Base-by-base conservation (phyloP, 2,329 filamentous ascomycete species). In the Neoarthrinium moseri region DNA sequence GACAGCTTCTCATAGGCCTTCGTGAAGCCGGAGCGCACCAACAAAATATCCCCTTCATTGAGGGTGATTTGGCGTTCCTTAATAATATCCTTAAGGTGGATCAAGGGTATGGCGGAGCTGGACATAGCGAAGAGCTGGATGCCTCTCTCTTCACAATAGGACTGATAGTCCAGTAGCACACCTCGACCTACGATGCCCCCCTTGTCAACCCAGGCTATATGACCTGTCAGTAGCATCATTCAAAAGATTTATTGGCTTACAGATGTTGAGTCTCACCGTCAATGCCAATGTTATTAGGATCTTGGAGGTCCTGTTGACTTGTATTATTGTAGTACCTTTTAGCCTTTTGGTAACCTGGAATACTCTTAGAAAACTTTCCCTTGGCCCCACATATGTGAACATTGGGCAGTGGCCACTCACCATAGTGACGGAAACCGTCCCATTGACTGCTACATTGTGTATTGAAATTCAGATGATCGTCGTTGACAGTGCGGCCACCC, bases 111-210 rank as follows among this genome's bases (percentile, higher is more conserved):
- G 8, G 51, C 42, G 4, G 46, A 24, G 30, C 47, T 51, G 6
- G 34, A 24, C 22, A 55, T 45, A 6, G 51, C 45, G 18, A 51
- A 43, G 6, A 51, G 17, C 12, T 42, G 8, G 21, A 47, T 45
- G 37, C 20, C 22, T 37, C 51, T 35, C n/a, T 45, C 29, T 8
- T 40, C 2, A 24, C 43, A 49, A 33, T 40, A 55, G n/a, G 33
- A 26, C 17, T n/a, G 23, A 17, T 45, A 74, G 59, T 75, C 73
- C 17, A 75, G 54, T 17, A 76, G 63, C n/a, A 76, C 65, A n/a
- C 71, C 72, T 4, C 72, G 67, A 23, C 71, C 71, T 37, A 71
- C 65, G 21, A 74, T 66, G 3, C 68, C 68, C 21, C 66, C 66
- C 2, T 61, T 61, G 30, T 65, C 59, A 8, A 61, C 62, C 61